Evolutionary conservation across 768 basidiomycete species (phyloP).

Genomic region (Dictyophora rubrovolvata): DNA sequence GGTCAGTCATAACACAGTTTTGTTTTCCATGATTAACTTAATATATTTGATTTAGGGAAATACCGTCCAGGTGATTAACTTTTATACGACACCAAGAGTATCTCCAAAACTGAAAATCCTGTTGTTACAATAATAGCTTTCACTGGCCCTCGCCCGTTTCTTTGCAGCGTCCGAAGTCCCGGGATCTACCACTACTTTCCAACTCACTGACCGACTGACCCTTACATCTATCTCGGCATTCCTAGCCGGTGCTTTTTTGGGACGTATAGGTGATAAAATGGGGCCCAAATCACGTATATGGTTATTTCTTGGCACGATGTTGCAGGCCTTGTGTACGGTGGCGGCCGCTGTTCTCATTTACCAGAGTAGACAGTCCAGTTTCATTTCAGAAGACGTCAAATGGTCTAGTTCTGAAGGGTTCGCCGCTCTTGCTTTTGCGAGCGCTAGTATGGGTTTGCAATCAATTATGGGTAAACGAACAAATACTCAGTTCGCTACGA

Average conservation of each 20-base stretch:
- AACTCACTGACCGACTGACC: conserved; percentile 74
- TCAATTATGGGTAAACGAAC: conserved; percentile 80
- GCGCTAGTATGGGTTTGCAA: conserved; percentile 71
- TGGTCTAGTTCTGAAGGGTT: conserved; percentile 64
- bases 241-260: conserved; percentile 64
- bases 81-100: conserved; percentile 1
- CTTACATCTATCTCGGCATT: conserved; percentile 68
- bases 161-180: conserved; percentile 29
- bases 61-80: conserved; percentile 1
- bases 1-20: conserved; percentile 17
- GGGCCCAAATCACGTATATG: conserved; percentile 65
- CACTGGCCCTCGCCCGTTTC: background rate
- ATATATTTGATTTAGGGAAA: background rate
- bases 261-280: conserved; percentile 68
- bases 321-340: conserved; percentile 72
- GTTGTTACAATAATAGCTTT: conserved; percentile 16
- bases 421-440: conserved; percentile 69
- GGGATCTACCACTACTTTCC: conserved; percentile 51
- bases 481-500: conserved; percentile 71
- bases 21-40: background rate
- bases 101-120: background rate
- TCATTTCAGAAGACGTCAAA: conserved; percentile 15
- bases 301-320: conserved; percentile 59
- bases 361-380: conserved; percentile 49
- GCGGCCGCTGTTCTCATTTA: conserved; percentile 58